Evolutionary conservation across 2,329 filamentous ascomycete species (phyloP), one percentile per base, ranked within the genome.

Genomic region (Penicillium sp.): DNA sequence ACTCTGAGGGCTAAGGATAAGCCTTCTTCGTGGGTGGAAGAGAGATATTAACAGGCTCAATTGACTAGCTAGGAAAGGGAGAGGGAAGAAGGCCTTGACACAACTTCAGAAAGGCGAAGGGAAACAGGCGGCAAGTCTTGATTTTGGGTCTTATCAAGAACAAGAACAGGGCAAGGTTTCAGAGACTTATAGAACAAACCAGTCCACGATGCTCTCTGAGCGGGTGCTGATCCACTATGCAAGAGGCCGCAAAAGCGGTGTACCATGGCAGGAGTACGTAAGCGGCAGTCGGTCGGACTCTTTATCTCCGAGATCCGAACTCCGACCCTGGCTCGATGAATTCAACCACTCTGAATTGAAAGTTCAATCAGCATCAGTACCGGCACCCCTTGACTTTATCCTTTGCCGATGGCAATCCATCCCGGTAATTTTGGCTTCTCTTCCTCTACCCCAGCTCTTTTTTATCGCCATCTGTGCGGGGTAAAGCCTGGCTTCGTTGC

Each of bases 321-420:
- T 42, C 4, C 26, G 6, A 28, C 7, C 28, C 28, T 28, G 28
- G 7, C 19, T 24, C 4, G 9, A 24, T 8, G 3, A 40, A n/a
- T 17, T 40, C 17, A n/a, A 40, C 2, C 15, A 17, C 38, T 7
- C 3, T 8, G 2, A n/a, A 8, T 38, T 38, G 15, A 15, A 7
- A 9, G 17, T 40, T 17, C 38, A 40, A 40, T 40, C 38, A 40
- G 17, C 17, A 22, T 42, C 17, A 10, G 3, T 17, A 44, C 24
- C 40, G 19, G 19, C 19, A 44, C 40, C 19, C 19, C 19, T 13
- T 22, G 17, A 44, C 40, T 22, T 42, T 12, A 19, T 3, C 40
- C n/a, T 44, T 42, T 44, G 40, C 40, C 40, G 40, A 44, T 44
- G 40, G 40, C 40, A 44, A 22, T 44, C 40, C 19, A 44, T 44